Base-by-base conservation (phyloP, 768 basidiomycete species). In the Boletus patriciae region DNA sequence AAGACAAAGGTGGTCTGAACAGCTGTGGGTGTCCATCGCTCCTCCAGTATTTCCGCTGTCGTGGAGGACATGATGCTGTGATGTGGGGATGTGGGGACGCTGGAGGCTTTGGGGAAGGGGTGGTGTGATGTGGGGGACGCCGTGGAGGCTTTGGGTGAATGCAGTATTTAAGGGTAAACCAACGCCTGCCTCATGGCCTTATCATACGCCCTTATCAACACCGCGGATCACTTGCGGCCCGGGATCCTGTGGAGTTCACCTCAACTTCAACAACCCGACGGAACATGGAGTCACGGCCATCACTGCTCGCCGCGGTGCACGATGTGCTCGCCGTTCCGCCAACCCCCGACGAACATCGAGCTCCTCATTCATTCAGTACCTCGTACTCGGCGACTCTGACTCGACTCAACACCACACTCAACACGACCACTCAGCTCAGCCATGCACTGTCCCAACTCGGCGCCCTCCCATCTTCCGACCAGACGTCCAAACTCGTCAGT, bases 401-500 rank as follows among this genome's bases (percentile, higher is more conserved):
- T 4, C 66, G 77, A 36, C 74, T 90, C 46, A 78, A 80, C 55
- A 76, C 81, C 23, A 67, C 86, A 13, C 74, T 85, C 47, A 75
- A 81, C 50, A 71, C 80, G 11, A 77, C 83, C 13, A 74, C 78
- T 38, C 79, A 83, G 61, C 69, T 87, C 15, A 78, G 79, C 3
- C 73, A 80, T 66, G 84, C 84, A 0, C 71, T 90, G 29, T 74
- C 62, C 10, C 70, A 78, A 27, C 66, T 79, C 47, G 82, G 83
- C 23, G 51, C 55, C 62, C 58, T 78, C 16, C 70, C 83, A 8
- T 71, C 78, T 12, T 77, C 81, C 9, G 77, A 83, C 58, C 77
- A 81, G 29, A 85, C 86, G 48, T 78, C 85, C 15, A 90, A 88
- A 62, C 77, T 89, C 6, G 76, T 87, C 34, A 88, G 88, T 16